Percentiles rank a stretch among this genome's conserved stretches.
Conservation (phyloP, 768 basidiomycete species). For the Suillus cothurnatus region DNA sequence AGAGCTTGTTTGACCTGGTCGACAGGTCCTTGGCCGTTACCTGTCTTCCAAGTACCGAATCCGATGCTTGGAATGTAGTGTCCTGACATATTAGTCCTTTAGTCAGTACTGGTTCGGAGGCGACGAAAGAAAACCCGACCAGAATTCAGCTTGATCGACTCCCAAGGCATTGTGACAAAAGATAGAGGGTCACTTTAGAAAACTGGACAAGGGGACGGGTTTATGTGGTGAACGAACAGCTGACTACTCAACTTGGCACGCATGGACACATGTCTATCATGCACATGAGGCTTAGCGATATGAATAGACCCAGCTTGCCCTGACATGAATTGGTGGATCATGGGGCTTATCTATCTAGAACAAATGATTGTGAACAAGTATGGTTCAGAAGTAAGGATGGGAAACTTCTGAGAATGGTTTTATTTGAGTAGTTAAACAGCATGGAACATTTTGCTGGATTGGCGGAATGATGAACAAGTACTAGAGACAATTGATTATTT, state of each 20-base stretch:
- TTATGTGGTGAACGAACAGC: neutral
- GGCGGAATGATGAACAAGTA: neutral
- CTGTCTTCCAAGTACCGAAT: conserved; percentile 6
- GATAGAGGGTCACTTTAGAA: neutral
- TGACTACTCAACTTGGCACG: neutral
- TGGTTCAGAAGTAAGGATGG: neutral
- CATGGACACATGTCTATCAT: neutral
- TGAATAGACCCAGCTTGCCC: neutral
- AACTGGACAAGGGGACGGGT: neutral
- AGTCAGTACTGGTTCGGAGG: neutral
- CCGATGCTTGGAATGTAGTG: neutral
- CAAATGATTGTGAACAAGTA: neutral
- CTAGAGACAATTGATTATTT: neutral
- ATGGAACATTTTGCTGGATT: neutral
- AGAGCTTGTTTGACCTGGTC: conserved; percentile 65
- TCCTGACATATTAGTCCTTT: neutral
- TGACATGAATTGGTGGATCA: neutral
- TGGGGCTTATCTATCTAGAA: neutral
- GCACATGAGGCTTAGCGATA: neutral
- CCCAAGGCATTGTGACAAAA: neutral
- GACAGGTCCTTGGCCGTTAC: conserved; percentile 51
- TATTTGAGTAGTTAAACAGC: neutral
- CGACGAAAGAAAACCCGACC: neutral
- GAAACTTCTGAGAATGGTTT: neutral
- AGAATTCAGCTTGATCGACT: neutral